Percentiles rank a stretch among this genome's conserved stretches.
phyloP scores from a whole-genome alignment of 148 eudicot genomes.

The Pharnaceum exiguum region DNA sequence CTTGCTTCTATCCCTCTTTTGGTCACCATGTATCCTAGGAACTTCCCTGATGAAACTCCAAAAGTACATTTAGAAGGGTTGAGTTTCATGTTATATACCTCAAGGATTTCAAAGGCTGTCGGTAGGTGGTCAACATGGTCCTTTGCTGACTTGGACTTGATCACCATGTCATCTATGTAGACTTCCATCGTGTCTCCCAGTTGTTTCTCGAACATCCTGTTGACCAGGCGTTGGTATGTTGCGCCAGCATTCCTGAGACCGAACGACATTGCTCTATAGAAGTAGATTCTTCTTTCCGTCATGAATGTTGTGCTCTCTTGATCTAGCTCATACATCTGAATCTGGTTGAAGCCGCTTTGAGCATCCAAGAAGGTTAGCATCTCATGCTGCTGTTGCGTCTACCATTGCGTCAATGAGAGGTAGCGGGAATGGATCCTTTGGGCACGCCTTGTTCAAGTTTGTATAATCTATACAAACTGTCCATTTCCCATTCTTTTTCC shows the following conservation, averaged over 20 bases:
- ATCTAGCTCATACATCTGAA: background rate
- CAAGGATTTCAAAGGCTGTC: too few species aligned
- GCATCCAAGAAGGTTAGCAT: background rate
- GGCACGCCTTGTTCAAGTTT: background rate
- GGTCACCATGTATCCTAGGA: background rate
- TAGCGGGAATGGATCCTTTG: background rate
- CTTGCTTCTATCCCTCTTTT: too few species aligned
- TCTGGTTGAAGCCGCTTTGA: background rate
- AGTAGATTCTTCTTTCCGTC: background rate
- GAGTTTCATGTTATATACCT: too few species aligned
- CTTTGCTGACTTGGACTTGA: too few species aligned
- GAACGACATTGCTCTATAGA: background rate
- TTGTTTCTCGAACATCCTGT: too few species aligned
- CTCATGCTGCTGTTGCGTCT: too few species aligned
- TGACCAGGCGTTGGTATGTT: too few species aligned
- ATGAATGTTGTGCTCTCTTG: background rate
- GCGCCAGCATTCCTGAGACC: too few species aligned
- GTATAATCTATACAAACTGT: background rate
- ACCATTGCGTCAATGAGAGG: background rate
- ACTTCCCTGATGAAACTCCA: background rate
- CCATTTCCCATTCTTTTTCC: background rate
- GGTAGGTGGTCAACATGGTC: too few species aligned
- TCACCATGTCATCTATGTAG: too few species aligned
- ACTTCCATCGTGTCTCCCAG: too few species aligned
- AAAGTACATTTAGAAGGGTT: background rate